Evolutionary conservation across 2,329 filamentous ascomycete genomes (phyloP), one percentile per base, ranked within the genome.

Genomic region (Fusarium euwallaceae): DNA sequence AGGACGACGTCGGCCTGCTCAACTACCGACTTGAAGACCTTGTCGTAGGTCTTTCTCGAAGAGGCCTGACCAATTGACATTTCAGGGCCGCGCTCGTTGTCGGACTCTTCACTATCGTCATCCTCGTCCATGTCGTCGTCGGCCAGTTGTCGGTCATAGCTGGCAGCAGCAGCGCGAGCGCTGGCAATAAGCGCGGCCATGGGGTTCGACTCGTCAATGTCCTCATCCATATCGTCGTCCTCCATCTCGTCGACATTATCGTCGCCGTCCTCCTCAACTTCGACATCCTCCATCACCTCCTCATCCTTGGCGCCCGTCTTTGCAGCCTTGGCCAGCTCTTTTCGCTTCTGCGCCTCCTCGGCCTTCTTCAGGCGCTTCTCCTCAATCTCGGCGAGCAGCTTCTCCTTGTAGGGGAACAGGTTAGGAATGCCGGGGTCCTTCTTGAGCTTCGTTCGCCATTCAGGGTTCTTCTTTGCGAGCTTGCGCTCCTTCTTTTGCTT

Each of bases 391-490:
- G 95, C 92, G 37, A 99, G 89, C 32, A 99, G 90, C 87, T 93
- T 95, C 83, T 98, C 95, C 87, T 99, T 99, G 88, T 97, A 98
- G 1, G 97, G 97, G 86, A 98, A 99, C 39, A 98, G 86, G 81
- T 98, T 99, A 45, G 97, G 97, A 72, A 99, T 98, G 59, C 97
- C 97, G 27, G 96, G 97, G 80, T 99, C 97, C 87, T 98, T 99
- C 90, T 98, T 98, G 77, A 98, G 83, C 83, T 95, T 94, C 69
- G 95, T 95, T 78, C 94, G 92, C 95, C 97, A 98, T 94, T 98
- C 92, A 37, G 97, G 96, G 83, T 98, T 98, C 91, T 97, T 95
- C 87, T 98, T 98, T 66, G 93, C 95, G 66, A 92, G 88, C 88
- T 98, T 98, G 81, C 92, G 93, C 72, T 92, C 87, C 85, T 99